Conservation (phyloP, 1,139 yeast genomes). For the Diutina siamensis region DNA sequence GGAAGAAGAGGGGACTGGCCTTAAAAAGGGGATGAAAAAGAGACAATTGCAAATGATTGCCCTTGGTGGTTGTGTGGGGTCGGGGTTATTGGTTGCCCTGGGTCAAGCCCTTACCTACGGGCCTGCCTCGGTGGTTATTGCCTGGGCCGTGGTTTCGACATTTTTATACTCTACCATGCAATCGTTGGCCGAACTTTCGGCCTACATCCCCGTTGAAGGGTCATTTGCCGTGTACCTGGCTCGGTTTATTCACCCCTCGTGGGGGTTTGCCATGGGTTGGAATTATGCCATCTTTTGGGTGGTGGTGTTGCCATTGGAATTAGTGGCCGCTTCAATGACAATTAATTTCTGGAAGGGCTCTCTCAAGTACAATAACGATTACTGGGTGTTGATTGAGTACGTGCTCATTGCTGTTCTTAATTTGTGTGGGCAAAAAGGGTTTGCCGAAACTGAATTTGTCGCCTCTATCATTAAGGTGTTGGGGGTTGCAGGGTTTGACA, state of each 20-base stretch:
- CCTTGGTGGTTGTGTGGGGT: constrained; percentile 16
- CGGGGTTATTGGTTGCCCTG: constrained; percentile 12
- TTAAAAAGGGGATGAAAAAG: constrained; percentile 6
- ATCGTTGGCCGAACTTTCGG: constrained; percentile 57
- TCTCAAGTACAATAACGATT: constrained; percentile 42
- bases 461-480: constrained; percentile 49
- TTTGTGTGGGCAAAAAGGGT: constrained; percentile 46
- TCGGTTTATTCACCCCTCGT: constrained; percentile 54
- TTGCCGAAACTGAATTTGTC: constrained; percentile 58
- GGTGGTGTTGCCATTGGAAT: constrained; percentile 55
- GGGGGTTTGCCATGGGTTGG: constrained; percentile 71
- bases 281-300: constrained; percentile 64
- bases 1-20: neutral
- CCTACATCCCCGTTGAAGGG: constrained; percentile 58
- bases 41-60: constrained; percentile 9
- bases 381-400: constrained; percentile 57
- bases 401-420: constrained; percentile 44
- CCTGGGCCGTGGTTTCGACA: constrained; percentile 31
- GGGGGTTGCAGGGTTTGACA: constrained; percentile 55
- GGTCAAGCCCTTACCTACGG: constrained; percentile 23
- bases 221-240: constrained; percentile 61
- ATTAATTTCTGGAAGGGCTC: constrained; percentile 48
- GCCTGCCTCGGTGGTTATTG: constrained; percentile 28
- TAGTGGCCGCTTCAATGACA: constrained; percentile 61
- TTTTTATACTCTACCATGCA: constrained; percentile 56